These are phyloP conservation scores for Kurtzmaniella quercitrusa DNA, from an alignment of 1,139 yeast species.

Conservation along the genomic window DNA sequence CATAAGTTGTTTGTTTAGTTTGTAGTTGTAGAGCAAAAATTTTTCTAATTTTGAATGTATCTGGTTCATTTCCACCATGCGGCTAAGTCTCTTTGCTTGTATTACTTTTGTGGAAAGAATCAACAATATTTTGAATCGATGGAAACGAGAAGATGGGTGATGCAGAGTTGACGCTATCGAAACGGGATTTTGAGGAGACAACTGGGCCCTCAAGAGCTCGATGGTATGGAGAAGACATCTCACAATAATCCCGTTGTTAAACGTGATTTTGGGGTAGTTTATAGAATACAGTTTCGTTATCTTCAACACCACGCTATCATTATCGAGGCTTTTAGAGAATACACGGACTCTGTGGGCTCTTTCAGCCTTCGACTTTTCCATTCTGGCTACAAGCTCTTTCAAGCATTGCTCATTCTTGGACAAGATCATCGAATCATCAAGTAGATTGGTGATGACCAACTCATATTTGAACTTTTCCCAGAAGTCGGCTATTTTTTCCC, in stretches of 20 bases:
- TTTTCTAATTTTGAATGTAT: conserved; percentile 21
- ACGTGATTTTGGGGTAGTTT: conserved; percentile 8
- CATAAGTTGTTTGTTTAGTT: conserved; percentile 37
- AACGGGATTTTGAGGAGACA: not conserved
- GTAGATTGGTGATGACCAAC: conserved; percentile 34
- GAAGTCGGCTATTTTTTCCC: conserved; percentile 17
- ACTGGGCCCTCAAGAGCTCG: conserved; percentile 7
- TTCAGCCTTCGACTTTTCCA: not conserved
- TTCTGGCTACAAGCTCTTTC: conserved; percentile 7
- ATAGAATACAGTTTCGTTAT: conserved; percentile 15
- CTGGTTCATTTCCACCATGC: conserved; percentile 22
- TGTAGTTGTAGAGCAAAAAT: conserved; percentile 33
- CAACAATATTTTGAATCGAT: conserved; percentile 28
- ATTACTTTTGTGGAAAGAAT: conserved; percentile 28
- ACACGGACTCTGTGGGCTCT: not conserved
- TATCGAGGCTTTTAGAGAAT: conserved; percentile 7
- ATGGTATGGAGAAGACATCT: conserved; percentile 9
- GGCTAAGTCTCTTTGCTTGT: conserved; percentile 22
- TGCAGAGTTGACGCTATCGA: not conserved
- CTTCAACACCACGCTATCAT: conserved; percentile 18
- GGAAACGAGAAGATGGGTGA: not conserved
- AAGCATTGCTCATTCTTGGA: conserved; percentile 41
- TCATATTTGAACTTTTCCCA: conserved; percentile 44
- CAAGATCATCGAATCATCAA: conserved; percentile 40
- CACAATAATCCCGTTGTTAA: conserved; percentile 3